Percentiles rank a stretch among this genome's conserved stretches.
phyloP scores from a whole-genome alignment of 495 filamentous ascomycete species.

The Choiromyces venosus region DNA sequence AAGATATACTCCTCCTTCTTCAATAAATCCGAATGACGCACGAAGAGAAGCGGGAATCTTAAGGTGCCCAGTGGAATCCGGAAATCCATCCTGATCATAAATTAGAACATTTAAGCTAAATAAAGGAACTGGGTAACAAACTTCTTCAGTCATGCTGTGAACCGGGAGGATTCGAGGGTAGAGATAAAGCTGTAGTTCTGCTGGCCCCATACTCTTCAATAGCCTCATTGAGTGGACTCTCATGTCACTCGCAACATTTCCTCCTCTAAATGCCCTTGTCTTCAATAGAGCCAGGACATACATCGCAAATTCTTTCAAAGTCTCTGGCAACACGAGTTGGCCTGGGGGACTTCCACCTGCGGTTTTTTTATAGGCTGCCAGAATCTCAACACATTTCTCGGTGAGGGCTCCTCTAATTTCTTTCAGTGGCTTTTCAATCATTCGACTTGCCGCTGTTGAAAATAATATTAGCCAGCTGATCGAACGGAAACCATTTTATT shows the following conservation, averaged over 20 bases:
- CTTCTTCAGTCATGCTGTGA: constrained; percentile 77
- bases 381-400: constrained; percentile 91
- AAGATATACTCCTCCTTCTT: constrained; percentile 93
- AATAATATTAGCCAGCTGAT: constrained; percentile 7
- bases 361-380: constrained; percentile 88
- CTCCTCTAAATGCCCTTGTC: constrained; percentile 86
- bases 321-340: constrained; percentile 90
- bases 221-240: constrained; percentile 86
- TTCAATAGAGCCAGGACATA: constrained; percentile 92
- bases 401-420: constrained; percentile 78
- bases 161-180: constrained; percentile 90
- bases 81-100: constrained; percentile 64
- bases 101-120: constrained; percentile 54
- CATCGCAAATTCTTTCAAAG: constrained; percentile 95
- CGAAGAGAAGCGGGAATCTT: constrained; percentile 69
- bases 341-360: constrained; percentile 80
- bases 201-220: constrained; percentile 76
- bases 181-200: constrained; percentile 84
- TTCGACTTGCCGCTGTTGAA: constrained; percentile 63
- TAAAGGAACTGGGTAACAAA: constrained; percentile 48
- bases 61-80: constrained; percentile 76
- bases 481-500: background rate
- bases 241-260: constrained; percentile 84
- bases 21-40: constrained; percentile 83
- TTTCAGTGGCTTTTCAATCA: constrained; percentile 73